Base-by-base conservation (phyloP, 805 yeast genomes). In the Teunomyces panamensis region DNA sequence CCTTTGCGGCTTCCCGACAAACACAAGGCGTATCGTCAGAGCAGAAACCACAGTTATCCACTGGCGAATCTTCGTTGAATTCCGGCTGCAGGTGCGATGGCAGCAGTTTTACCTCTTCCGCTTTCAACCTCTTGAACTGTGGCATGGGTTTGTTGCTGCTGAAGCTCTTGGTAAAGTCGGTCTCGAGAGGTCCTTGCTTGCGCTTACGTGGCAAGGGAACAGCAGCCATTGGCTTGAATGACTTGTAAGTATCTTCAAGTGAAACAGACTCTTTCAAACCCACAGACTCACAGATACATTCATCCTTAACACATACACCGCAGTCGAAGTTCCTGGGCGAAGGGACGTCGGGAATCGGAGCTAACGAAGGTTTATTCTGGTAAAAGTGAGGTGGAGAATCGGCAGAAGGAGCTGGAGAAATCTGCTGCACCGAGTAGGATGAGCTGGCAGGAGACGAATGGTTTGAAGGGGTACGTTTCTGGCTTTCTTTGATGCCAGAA, bases 1-100 rank as follows among this genome's bases (percentile, higher is more conserved):
- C 81, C 54, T 74, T 72, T 2, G 82, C 84, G 13, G 81, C 87
- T 56, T 89, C 97, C 26, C 92, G 80, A 63, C 97, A 92, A 2
- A 92, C 87, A 67, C 98, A 92, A 2, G 96, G 91, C 0, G 96
- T 84, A 55, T 84, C 94, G 55, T 88, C 96, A 0, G 96, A 81
- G 61, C 98, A 92, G 65, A 92, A 91, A 0, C 98, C 98, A 67
- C 98, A 92, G 49, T 86, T 81, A 54, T 87, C 95, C 50, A 75
- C 73, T 5, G 81, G 78, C 1, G 80, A 77, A 33, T 67, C 66
- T 43, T 76, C 80, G 50, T 74, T 68, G 48, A 74, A 71, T 6
- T 9, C 44, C 30, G 39, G 42, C 17, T 39, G 44, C 30, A 35
- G 39, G 29, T 20, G 24, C 6, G 6, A 20, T 20, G 24, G 24